Base-by-base conservation (phyloP, 495 filamentous ascomycete species). In the Lophium mytilinum region DNA sequence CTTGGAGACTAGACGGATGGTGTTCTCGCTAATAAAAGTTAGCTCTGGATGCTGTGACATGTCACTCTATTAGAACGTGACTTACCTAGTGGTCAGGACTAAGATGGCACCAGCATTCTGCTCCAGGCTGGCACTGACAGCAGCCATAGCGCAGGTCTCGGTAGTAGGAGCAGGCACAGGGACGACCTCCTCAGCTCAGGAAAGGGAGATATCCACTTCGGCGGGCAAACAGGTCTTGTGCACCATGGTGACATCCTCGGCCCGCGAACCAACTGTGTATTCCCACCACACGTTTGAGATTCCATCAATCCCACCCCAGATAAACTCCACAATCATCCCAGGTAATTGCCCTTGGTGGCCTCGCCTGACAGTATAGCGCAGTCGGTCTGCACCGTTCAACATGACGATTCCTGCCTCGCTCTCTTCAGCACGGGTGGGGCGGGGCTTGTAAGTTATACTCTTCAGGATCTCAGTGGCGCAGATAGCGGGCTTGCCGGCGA, bases 361-460 rank as follows among this genome's bases (percentile, higher is more conserved):
- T 98, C 93, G 58, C 93, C 93, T 48, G 91, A 96, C 77, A 98
- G 80, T 94, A 98, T 98, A 73, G 97, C 93, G 78, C 93, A 98
- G 78, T 98, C 93, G 41, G n/a, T n/a, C n/a, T n/a, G 92, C 90
- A 68, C 93, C 93, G 66, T 98, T 94, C 37, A 95, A 85, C 53
- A 98, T 90, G 55, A 94, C 93, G 72, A 97, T 98, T 66, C 92
- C 93, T 60, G 97, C 93, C 71, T 98, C 93, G 63, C 88, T 94
- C 68, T 97, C 94, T 78, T 98, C 93, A 54, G 92, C 93, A 73
- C 93, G 87, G 48, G 93, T 98, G 37, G 93, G 93, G 54, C 93
- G 89, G 59, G 93, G 93, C 76, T 98, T 98, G 80, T 95, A 93
- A 73, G 95, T 97, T 94, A 98, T 98, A 64, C 89, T 95, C 81